A percentile compares a stretch with the other conserved stretches of the same genome.
Conservation (phyloP, 2,329 filamentous ascomycete genomes). For the Cercospora sp. region DNA sequence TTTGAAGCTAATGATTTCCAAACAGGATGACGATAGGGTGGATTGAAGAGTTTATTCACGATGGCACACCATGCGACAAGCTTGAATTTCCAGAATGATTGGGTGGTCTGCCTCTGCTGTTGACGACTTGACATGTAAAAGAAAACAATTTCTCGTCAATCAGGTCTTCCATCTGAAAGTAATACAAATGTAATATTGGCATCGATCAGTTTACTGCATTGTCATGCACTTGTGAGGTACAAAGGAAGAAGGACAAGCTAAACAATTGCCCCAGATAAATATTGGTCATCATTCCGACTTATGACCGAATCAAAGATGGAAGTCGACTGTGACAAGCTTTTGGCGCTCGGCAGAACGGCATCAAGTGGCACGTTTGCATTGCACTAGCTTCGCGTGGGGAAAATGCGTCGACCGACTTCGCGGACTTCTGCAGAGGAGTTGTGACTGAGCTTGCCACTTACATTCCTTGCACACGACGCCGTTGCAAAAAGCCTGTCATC, state of each 20-base stretch:
- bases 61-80: constrained; percentile 33
- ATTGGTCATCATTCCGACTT: neutral
- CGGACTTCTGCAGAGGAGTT: neutral
- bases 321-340: neutral
- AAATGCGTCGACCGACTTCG: neutral
- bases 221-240: neutral
- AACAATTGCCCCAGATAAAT: neutral
- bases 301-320: neutral
- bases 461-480: neutral
- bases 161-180: neutral
- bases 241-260: neutral
- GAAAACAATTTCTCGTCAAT: neutral
- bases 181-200: neutral
- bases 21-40: constrained; percentile 52
- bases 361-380: constrained; percentile 3
- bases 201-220: neutral
- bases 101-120: neutral
- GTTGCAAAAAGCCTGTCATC: neutral
- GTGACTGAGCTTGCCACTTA: neutral
- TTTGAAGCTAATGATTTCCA: neutral
- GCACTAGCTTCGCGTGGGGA: constrained; percentile 3
- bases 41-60: constrained; percentile 46
- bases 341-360: constrained; percentile 4
- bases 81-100: neutral
- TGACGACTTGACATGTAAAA: neutral